Evolutionary conservation across 768 basidiomycete genomes (phyloP).

Genomic region (Lactarius hatsudake): DNA sequence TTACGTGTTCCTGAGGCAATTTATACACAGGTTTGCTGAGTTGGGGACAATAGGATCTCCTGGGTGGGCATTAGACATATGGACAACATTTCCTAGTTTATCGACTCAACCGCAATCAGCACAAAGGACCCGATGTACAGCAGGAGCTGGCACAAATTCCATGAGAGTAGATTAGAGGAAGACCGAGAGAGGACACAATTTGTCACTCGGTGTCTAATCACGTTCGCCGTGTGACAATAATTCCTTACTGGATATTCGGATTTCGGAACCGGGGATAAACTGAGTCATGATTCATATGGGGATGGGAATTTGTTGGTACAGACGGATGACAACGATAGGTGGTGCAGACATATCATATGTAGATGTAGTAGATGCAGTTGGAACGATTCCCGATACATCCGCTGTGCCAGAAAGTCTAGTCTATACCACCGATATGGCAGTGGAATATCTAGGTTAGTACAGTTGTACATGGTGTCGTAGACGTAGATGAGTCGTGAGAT

Average conservation of each 20-base stretch:
- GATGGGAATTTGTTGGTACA: background rate
- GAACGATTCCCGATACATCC: conserved; percentile 2
- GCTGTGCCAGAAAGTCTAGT: conserved; percentile 16
- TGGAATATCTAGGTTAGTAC: conserved; percentile 21
- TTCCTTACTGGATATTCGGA: background rate
- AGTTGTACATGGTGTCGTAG: conserved; percentile 15
- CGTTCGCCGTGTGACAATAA: conserved; percentile 10
- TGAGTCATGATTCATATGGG: conserved; percentile 10
- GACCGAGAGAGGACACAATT: background rate
- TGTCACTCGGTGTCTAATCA: conserved; percentile 8
- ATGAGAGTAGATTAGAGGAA: conserved; percentile 38
- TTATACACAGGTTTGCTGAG: conserved; percentile 88
- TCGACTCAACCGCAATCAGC: conserved; percentile 74
- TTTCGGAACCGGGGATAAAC: conserved; percentile 8
- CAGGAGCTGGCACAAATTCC: conserved; percentile 75
- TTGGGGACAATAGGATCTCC: conserved; percentile 88
- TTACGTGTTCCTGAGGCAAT: conserved; percentile 83
- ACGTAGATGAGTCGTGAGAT: conserved; percentile 3
- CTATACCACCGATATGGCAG: conserved; percentile 7
- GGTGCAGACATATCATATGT: background rate
- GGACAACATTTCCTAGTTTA: background rate
- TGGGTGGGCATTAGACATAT: conserved; percentile 32
- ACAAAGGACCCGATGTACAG: conserved; percentile 80
- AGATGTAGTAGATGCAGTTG: background rate
- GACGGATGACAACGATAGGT: background rate